Conservation (phyloP, 768 basidiomycete species). For the Hygrophoropsis aurantiaca region DNA sequence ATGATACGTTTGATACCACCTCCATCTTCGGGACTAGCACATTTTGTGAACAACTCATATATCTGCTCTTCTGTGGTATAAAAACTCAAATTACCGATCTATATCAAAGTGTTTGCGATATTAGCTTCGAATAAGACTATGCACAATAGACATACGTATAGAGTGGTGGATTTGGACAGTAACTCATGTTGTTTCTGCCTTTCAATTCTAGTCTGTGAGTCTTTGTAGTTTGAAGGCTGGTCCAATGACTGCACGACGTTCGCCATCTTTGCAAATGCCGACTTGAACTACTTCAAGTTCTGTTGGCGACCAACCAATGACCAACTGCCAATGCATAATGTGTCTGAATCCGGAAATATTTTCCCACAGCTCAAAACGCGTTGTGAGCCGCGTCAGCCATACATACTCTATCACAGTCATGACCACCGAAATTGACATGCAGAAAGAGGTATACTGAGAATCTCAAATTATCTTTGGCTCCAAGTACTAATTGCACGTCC, state of each 20-base stretch:
- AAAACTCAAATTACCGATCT: slow-evolving; percentile 93
- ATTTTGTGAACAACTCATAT: slow-evolving; percentile 90
- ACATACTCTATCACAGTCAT: slow-evolving; percentile 43
- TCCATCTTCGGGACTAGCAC: slow-evolving; percentile 80
- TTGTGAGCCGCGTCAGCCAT: slow-evolving; percentile 23
- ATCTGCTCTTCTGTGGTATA: slow-evolving; percentile 97
- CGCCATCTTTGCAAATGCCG: slow-evolving; percentile 53
- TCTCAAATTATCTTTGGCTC: slow-evolving; percentile 1
- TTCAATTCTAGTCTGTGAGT: slow-evolving; percentile 84
- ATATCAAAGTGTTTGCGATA: slow-evolving; percentile 12
- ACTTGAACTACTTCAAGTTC: not conserved
- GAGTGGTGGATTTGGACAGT: slow-evolving; percentile 81
- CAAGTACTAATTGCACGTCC: slow-evolving; percentile 4
- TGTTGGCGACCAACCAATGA: not conserved
- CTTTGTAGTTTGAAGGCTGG: slow-evolving; percentile 96
- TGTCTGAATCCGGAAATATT: slow-evolving; percentile 20
- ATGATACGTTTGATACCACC: slow-evolving; percentile 93
- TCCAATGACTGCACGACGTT: slow-evolving; percentile 85
- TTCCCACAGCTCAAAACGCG: slow-evolving; percentile 33
- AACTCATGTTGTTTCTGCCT: slow-evolving; percentile 75
- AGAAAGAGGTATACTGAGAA: slow-evolving; percentile 63
- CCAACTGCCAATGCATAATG: too few relatives aligned
- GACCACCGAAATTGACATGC: slow-evolving; percentile 87
- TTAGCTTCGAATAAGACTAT: slow-evolving; percentile 20
- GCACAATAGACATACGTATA: slow-evolving; percentile 68